phyloP scores from a whole-genome alignment of 805 yeast species.

The Myxozyma neotropica region DNA sequence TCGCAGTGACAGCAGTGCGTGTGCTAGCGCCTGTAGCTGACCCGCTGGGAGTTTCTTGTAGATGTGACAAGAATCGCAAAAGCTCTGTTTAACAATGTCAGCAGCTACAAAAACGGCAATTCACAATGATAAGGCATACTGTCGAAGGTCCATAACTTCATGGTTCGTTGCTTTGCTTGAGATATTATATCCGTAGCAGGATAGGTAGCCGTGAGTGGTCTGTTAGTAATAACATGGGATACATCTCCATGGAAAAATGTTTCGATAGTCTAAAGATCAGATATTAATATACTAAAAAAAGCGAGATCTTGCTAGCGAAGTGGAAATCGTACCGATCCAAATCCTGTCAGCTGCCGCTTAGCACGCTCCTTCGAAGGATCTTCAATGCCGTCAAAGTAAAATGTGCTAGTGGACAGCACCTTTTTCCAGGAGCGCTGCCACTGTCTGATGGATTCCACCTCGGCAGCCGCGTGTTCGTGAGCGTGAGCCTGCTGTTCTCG shows the following conservation, averaged over 20 bases:
- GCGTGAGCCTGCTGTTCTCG: constrained; percentile 7
- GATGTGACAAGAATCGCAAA: constrained; percentile 23
- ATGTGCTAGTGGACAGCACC: constrained; percentile 59
- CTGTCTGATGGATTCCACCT: constrained; percentile 27
- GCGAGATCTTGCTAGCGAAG: constrained; percentile 52
- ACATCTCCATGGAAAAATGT: constrained; percentile 62
- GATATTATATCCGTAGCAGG: constrained; percentile 60
- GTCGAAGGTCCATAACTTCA: constrained; percentile 86
- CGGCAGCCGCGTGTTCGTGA: constrained; percentile 1
- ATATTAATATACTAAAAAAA: constrained; percentile 11
- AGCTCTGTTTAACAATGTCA: constrained; percentile 11
- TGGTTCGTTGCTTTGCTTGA: constrained; percentile 59
- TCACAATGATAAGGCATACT: constrained; percentile 41
- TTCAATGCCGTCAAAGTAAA: constrained; percentile 61
- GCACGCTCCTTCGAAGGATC: constrained; percentile 37
- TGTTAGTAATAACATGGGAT: constrained; percentile 77
- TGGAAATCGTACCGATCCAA: constrained; percentile 41
- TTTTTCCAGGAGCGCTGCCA: constrained; percentile 71
- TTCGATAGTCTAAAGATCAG: constrained; percentile 46
- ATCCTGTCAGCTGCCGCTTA: constrained; percentile 35
- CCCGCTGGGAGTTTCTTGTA: constrained; percentile 20
- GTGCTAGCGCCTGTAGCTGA: neutral
- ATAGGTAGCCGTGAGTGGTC: constrained; percentile 53
- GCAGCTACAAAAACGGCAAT: neutral
- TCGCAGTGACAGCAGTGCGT: constrained; percentile 1